These are phyloP conservation scores for Silybum marianum DNA, from an alignment of 129 eudicot species.

Conservation along the genomic window DNA sequence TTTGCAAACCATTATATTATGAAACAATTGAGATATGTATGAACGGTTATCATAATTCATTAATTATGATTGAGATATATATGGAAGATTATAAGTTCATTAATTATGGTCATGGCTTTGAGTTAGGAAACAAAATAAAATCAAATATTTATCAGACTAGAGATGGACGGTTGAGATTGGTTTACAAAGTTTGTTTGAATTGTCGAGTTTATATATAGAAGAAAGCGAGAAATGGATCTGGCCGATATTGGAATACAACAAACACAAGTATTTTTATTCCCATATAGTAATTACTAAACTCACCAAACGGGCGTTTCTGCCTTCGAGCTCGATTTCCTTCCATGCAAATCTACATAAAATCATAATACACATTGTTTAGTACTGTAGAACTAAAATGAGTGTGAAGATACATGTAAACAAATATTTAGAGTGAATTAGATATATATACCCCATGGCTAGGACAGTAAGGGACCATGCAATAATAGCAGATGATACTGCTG, in stretches of 20 bases:
- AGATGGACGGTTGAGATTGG: no score
- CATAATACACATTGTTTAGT: neutral
- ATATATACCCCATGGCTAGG: slow-evolving; percentile 89
- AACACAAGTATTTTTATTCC: neutral
- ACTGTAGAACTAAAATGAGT: neutral
- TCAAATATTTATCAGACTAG: no score
- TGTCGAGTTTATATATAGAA: no score
- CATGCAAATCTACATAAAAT: slow-evolving; percentile 65
- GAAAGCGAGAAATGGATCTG: neutral
- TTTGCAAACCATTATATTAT: no score
- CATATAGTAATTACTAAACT: slow-evolving; percentile 18
- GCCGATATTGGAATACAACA: neutral
- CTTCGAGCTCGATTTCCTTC: slow-evolving; percentile 69
- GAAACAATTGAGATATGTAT: no score
- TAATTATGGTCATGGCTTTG: no score
- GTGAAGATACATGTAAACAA: neutral
- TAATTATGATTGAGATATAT: no score
- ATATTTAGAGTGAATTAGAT: neutral
- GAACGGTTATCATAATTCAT: no score
- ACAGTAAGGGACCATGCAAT: slow-evolving; percentile 83
- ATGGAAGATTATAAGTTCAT: no score
- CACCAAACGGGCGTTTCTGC: slow-evolving; percentile 78
- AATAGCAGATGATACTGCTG: slow-evolving; percentile 76
- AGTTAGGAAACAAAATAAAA: no score
- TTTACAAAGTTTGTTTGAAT: no score